Base-by-base conservation (phyloP, 1,284 basidiomycete species). In the Moniliophthora roreri region DNA sequence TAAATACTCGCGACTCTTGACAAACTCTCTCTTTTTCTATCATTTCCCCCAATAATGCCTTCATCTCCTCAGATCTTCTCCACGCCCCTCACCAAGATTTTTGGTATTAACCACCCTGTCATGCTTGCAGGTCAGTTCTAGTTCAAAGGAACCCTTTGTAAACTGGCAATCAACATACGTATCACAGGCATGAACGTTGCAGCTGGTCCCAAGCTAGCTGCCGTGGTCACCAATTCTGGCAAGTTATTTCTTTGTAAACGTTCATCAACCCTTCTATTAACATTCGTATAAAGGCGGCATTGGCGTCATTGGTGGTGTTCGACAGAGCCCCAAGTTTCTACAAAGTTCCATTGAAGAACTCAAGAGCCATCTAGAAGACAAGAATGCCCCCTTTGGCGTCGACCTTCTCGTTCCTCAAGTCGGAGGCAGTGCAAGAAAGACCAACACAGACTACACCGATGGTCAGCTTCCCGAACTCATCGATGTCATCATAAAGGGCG, bases 341-440 rank as follows among this genome's bases (percentile, higher is more conserved):
- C 77, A 80, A 60, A 72, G 77, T 15, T 77, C 74, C 11, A 88
- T 89, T 45, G 73, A 82, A 34, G 85, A 91, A 61, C 77, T 94
- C 62, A 87, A 85, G 65, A 80, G 73, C 38, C 69, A 83, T 61
- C 76, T 94, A 8, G 81, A 86, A 58, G 80, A 91, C 70, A 81
- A 83, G 69, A 79, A 81, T 59, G 88, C 86, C 6, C 89, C 91
- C 0, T 94, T 94, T 60, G 93, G 87, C 16, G 77, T 94, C 26
- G 92, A 94, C 67, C 77, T 95, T 10, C 75, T 92, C 21, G 74
- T 95, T 55, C 91, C 92, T 3, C 88, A 91, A 63, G 70, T 93
- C 18, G 90, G 89, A 9, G 87, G 87, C 3, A 84, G 68, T 53
- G 91, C 91, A 4, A 74, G 91, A 54, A 92, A 89, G 69, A 93